Conservation (phyloP, 495 filamentous ascomycete species). For the Tuber indicum region DNA sequence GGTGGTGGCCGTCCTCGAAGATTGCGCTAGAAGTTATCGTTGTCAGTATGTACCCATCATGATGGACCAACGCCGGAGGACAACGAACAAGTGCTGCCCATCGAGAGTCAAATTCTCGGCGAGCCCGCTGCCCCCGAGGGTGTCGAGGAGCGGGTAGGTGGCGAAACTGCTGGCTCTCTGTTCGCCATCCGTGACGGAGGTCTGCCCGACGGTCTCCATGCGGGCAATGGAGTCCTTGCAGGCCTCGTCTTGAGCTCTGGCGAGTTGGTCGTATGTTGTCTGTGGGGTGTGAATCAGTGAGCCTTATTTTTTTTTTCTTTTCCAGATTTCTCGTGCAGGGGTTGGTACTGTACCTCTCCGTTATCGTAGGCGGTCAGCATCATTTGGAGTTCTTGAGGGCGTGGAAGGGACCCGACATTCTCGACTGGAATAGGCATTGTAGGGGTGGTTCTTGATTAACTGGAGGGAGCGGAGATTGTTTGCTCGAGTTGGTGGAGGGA, state of each 20-base stretch:
- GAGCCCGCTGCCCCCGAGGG: slow-evolving; percentile 45
- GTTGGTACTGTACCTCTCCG: slow-evolving; percentile 32
- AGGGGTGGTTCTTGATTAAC: neutral
- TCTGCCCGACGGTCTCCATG: slow-evolving; percentile 45
- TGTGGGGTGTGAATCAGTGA: neutral
- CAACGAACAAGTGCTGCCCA: slow-evolving; percentile 45
- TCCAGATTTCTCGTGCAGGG: neutral
- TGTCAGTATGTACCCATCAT: neutral
- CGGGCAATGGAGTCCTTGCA: slow-evolving; percentile 45
- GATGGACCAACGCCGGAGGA: neutral
- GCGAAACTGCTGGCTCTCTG: slow-evolving; percentile 46
- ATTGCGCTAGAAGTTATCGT: slow-evolving; percentile 39
- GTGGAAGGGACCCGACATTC: slow-evolving; percentile 47
- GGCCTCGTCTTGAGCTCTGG: slow-evolving; percentile 43
- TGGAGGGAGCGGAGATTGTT: neutral
- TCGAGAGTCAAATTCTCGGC: slow-evolving; percentile 43
- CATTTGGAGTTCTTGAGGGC: slow-evolving; percentile 44
- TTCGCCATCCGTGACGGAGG: slow-evolving; percentile 45
- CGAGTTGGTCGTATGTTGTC: slow-evolving; percentile 36
- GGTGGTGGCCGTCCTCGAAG: slow-evolving; percentile 47
- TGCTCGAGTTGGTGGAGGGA: neutral
- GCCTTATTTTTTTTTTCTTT: neutral
- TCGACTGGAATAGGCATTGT: slow-evolving; percentile 43
- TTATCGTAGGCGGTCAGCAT: slow-evolving; percentile 45
- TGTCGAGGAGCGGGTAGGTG: slow-evolving; percentile 45